Evolutionary conservation across 306 rosid genomes (phyloP), one percentile per base, ranked within the genome.

Genomic region (Delonix regia): DNA sequence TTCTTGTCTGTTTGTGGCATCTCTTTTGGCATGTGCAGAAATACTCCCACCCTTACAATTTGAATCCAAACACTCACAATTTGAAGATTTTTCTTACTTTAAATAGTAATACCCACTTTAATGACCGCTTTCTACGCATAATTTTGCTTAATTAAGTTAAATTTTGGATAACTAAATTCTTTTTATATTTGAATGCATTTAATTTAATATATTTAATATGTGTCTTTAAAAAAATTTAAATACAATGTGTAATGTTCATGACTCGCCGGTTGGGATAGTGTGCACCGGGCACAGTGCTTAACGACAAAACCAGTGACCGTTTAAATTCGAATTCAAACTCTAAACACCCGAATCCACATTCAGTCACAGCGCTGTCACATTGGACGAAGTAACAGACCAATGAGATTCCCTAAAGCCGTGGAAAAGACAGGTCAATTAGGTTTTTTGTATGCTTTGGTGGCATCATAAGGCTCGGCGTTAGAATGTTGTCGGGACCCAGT

Each of bases 261-360:
- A 68, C 38, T 18, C 47, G 30, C 83, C 53, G 53, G 77, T 77
- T 79, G 68, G 88, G 83, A 80, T 49, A 77, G 14, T 14, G 47
- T 36, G 69, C 69, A n/a, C 39, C 10, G 64, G 0, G 22, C 65
- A 49, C 39, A 55, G 33, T 49, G 13, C 9, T 61, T 25, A 39
- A 76, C 75, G 86, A 88, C 89, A 85, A 78, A 87, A 69, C 78
- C 74, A 78, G 78, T 86, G 90, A 88, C 91, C 94, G 94, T 89
- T 93, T 90, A 83, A 89, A 89, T 88, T 88, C 91, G 75, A 88
- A 88, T 90, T 93, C 91, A 79, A 92, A 89, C 80, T 74, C 74
- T 3, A 74, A 78, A 79, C 67, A 51, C 30, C 57, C 63, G 36
- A 71, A 55, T 74, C 36, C 78, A 77, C 85, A 62, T 7, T 30